Conservation (phyloP, 2,329 filamentous ascomycete genomes). For the Ophiosphaerella narmari region DNA sequence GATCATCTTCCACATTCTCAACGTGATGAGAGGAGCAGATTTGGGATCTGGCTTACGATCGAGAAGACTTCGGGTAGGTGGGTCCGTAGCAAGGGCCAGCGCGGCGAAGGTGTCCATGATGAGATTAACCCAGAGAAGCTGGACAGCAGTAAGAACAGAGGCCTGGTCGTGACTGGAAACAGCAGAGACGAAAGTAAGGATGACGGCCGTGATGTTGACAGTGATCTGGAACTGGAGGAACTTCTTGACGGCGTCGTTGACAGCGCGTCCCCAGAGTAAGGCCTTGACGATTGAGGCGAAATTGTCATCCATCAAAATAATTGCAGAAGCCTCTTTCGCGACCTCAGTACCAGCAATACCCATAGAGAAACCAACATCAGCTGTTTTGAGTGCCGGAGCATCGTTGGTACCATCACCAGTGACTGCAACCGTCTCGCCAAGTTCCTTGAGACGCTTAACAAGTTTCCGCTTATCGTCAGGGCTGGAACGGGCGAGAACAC, state of each 20-base stretch:
- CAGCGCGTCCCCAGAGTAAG: slow-evolving; percentile 70
- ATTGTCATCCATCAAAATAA: slow-evolving; percentile 87
- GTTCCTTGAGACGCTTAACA: slow-evolving; percentile 66
- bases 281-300: slow-evolving; percentile 86
- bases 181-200: slow-evolving; percentile 85
- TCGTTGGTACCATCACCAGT: slow-evolving; percentile 86
- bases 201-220: slow-evolving; percentile 89
- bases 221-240: slow-evolving; percentile 69
- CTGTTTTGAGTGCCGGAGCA: slow-evolving; percentile 77
- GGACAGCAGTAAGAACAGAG: slow-evolving; percentile 84
- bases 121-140: slow-evolving; percentile 93
- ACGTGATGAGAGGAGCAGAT: slow-evolving; percentile 76
- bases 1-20: slow-evolving; percentile 99
- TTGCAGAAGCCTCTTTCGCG: slow-evolving; percentile 82
- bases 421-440: slow-evolving; percentile 78
- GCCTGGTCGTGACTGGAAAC: slow-evolving; percentile 70
- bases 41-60: slow-evolving; percentile 80
- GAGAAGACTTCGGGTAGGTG: slow-evolving; percentile 80
- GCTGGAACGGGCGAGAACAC: slow-evolving; percentile 70
- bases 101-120: slow-evolving; percentile 98
- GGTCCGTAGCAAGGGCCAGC: slow-evolving; percentile 85
- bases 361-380: slow-evolving; percentile 86
- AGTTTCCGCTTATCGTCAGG: slow-evolving; percentile 72
- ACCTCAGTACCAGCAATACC: slow-evolving; percentile 83
- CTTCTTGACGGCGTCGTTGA: slow-evolving; percentile 51